Evolutionary conservation across 2,329 filamentous ascomycete species (phyloP).

Genomic region (Ophiostoma triangulosporum): DNA sequence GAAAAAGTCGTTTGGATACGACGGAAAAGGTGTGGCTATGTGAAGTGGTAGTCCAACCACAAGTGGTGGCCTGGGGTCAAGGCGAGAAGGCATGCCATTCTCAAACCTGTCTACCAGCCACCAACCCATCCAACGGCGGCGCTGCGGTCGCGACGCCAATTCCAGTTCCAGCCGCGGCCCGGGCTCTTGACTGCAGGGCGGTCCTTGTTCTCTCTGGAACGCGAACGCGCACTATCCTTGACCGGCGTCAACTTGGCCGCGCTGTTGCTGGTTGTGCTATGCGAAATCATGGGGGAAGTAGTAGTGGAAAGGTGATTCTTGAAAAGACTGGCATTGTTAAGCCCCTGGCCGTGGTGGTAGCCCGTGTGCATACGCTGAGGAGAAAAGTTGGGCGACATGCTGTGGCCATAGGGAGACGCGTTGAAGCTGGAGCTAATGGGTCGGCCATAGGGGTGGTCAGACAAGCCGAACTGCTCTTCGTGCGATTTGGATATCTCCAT

Average conservation of each 20-base stretch:
- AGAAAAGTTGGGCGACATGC: not conserved
- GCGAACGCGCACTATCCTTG: constrained; percentile 25
- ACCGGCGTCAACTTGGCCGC: constrained; percentile 26
- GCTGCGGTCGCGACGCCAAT: constrained; percentile 48
- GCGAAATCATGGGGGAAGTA: constrained; percentile 14
- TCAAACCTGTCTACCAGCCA: constrained; percentile 58
- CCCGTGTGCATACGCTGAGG: constrained; percentile 10
- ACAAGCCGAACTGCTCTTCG: constrained; percentile 26
- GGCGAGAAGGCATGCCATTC: constrained; percentile 19
- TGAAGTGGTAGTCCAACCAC: constrained; percentile 37
- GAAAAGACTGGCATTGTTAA: not conserved
- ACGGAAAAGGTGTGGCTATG: not conserved
- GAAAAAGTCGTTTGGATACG: constrained; percentile 3
- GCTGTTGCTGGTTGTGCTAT: not conserved
- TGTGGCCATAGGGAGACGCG: not conserved
- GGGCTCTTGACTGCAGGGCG: constrained; percentile 44
- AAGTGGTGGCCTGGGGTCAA: constrained; percentile 37
- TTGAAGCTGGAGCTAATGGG: constrained; percentile 25
- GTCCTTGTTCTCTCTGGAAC: constrained; percentile 25
- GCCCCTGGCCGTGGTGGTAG: not conserved
- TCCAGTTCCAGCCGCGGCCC: constrained; percentile 46
- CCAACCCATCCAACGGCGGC: constrained; percentile 90
- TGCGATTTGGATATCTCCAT: constrained; percentile 29
- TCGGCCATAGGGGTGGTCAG: constrained; percentile 30
- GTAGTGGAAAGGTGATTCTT: constrained; percentile 12